Percentiles rank a stretch among this genome's conserved stretches.
phyloP scores from a whole-genome alignment of 805 yeast genomes.

The Hyphopichia homilentoma region DNA sequence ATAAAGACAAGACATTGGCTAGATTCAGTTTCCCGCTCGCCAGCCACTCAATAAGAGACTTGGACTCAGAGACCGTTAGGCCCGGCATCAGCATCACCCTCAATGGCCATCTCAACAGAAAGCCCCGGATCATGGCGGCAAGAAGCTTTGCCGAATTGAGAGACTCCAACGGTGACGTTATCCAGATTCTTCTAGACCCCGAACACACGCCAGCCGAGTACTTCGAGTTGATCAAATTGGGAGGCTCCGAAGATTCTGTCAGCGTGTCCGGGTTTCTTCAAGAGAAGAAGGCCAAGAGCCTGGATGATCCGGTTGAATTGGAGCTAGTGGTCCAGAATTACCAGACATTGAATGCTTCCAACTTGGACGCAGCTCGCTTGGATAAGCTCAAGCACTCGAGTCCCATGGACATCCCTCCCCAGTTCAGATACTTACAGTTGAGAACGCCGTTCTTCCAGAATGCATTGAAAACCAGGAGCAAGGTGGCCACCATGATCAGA shows the following conservation, averaged over 20 bases:
- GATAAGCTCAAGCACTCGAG: slow-evolving; percentile 49
- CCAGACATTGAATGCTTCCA: slow-evolving; percentile 60
- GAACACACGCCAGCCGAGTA: slow-evolving; percentile 40
- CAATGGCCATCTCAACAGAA: slow-evolving; percentile 81
- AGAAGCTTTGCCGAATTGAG: slow-evolving; percentile 72
- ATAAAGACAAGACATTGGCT: slow-evolving; percentile 16
- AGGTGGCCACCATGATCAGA: slow-evolving; percentile 48
- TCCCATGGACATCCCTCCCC: slow-evolving; percentile 66
- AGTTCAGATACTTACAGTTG: slow-evolving; percentile 77
- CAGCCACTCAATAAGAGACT: slow-evolving; percentile 20
- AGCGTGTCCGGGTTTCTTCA: slow-evolving; percentile 56
- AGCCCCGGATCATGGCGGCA: slow-evolving; percentile 68
- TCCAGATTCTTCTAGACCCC: slow-evolving; percentile 46
- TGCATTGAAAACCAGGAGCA: slow-evolving; percentile 53
- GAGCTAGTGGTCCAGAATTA: slow-evolving; percentile 56
- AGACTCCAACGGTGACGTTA: slow-evolving; percentile 63
- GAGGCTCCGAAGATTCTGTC: slow-evolving; percentile 69
- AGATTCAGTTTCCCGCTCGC: slow-evolving; percentile 36
- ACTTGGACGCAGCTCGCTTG: slow-evolving; percentile 64
- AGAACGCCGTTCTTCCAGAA: slow-evolving; percentile 57
- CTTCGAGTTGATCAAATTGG: slow-evolving; percentile 39
- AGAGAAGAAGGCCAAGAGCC: slow-evolving; percentile 23
- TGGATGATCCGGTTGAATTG: slow-evolving; percentile 28
- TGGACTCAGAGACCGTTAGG: not conserved
- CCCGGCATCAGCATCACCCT: slow-evolving; percentile 45